Percentiles rank a stretch among this genome's conserved stretches.
Evolutionary conservation across 805 yeast genomes (phyloP).

Genomic region (Ogataea trehaloabstinens): DNA sequence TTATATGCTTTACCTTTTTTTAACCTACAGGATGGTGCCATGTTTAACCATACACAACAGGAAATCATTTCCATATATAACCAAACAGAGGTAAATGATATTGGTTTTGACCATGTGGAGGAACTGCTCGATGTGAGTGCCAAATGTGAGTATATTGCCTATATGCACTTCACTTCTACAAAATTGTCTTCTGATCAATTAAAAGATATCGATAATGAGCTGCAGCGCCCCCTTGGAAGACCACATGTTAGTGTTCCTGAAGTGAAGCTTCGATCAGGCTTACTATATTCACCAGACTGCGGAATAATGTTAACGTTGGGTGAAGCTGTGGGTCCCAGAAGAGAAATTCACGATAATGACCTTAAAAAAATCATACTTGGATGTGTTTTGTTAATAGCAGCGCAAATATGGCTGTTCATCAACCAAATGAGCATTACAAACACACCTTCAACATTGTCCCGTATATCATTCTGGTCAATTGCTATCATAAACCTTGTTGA

Average conservation of each 20-base stretch:
- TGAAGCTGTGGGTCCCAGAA: constrained; percentile 51
- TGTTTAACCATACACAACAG: constrained; percentile 44
- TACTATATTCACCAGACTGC: constrained; percentile 88
- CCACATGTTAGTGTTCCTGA: constrained; percentile 64
- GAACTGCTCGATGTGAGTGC: constrained; percentile 29
- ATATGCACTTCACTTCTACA: constrained; percentile 67
- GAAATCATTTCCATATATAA: constrained; percentile 45
- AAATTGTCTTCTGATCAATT: constrained; percentile 51
- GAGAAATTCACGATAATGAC: constrained; percentile 42
- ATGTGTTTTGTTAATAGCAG: constrained; percentile 44
- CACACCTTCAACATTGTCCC: constrained; percentile 78
- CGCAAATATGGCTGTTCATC: constrained; percentile 57
- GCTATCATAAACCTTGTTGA: constrained; percentile 65
- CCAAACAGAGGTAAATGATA: constrained; percentile 37
- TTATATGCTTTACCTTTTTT: constrained; percentile 61
- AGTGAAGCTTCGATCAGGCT: constrained; percentile 50
- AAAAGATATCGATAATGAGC: constrained; percentile 66
- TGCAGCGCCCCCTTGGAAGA: constrained; percentile 70
- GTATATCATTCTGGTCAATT: constrained; percentile 68
- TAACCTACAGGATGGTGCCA: constrained; percentile 35
- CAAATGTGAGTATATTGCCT: constrained; percentile 71
- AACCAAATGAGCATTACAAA: constrained; percentile 68
- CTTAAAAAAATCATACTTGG: constrained; percentile 41
- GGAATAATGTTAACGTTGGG: constrained; percentile 51
- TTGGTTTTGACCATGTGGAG: constrained; percentile 37